These are phyloP conservation scores for Dentipellis fragilis DNA, from an alignment of 768 basidiomycete species.

Conservation along the genomic window DNA sequence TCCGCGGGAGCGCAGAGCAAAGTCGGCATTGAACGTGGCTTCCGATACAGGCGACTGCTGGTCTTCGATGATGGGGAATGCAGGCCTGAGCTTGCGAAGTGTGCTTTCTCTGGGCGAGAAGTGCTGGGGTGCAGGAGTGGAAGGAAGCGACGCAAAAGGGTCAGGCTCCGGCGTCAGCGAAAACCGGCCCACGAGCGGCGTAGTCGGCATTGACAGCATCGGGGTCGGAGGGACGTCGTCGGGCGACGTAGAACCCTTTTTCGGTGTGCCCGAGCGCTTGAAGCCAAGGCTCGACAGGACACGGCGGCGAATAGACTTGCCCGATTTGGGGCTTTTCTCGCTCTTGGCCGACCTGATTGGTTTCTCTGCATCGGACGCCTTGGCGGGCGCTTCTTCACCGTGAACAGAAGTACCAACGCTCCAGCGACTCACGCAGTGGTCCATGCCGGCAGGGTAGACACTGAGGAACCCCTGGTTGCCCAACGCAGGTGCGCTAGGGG, in stretches of 20 bases:
- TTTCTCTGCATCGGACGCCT: slow-evolving; percentile 5
- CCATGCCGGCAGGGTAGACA: slow-evolving; percentile 2
- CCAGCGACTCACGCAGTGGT: slow-evolving; percentile 13
- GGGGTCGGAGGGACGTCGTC: neutral
- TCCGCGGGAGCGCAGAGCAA: neutral
- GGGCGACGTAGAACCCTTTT: neutral
- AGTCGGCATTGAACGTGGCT: neutral
- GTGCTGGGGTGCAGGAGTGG: neutral
- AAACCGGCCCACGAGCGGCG: neutral
- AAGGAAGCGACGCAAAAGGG: neutral
- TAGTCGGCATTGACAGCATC: neutral
- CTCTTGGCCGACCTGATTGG: neutral
- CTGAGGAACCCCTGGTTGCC: neutral
- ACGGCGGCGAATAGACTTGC: slow-evolving; percentile 11
- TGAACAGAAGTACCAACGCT: slow-evolving; percentile 7
- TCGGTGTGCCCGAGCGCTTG: neutral
- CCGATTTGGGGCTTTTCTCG: slow-evolving; percentile 2
- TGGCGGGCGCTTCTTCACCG: neutral
- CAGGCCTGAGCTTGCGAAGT: neutral
- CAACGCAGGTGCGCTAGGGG: neutral
- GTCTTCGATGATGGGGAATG: neutral
- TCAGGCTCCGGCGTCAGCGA: neutral
- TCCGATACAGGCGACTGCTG: neutral
- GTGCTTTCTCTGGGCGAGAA: neutral
- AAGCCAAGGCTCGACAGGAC: slow-evolving; percentile 13